Base-by-base conservation (phyloP, 2,329 filamentous ascomycete species). In the Sclerotinia sclerotiorum region DNA sequence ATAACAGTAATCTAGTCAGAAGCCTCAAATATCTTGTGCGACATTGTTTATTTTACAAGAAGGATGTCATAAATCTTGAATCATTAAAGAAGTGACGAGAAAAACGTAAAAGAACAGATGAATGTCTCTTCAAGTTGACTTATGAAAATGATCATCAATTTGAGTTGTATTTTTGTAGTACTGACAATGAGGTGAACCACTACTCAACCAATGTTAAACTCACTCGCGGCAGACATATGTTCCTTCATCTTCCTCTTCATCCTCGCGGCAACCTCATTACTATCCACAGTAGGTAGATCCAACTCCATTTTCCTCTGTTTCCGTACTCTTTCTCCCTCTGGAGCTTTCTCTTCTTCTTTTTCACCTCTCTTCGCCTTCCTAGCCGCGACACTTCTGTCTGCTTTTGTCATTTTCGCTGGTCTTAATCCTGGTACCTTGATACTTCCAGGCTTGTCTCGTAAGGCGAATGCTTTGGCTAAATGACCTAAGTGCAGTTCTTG, bases 401-500 rank as follows among this genome's bases (percentile, higher is more conserved):
- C 78, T 67, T 77, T 80, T 51, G 77, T 79, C 73, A 80, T 78
- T 35, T 76, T 78, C 76, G 79, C 82, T 79, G 75, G 77, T 84
- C 77, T 72, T 32, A 78, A 62, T 21, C 79, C 80, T 13, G 81
- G 80, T 72, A 79, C 83, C 46, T 88, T 88, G 67, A 99, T 96
- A 62, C 91, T 90, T 6, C 91, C 90, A 0, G 95, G 95, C 44
- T 92, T 88, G 78, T 99, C 95, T 72, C 96, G 85, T 73, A 99
- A 81, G 1, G 89, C 95, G 77, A 97, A 99, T 35, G 91, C 92
- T 83, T 99, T 99, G 10, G 94, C 94, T 72, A 95, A 82, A 82
- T 99, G 95, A 3, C 95, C 95, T 10, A 98, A 81, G 78, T 99
- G 95, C 58, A 99, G 81, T 75, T 92, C 87, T 70, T 92, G 93